Conservation (phyloP, 768 basidiomycete species). For the Naganishia onofrii region DNA sequence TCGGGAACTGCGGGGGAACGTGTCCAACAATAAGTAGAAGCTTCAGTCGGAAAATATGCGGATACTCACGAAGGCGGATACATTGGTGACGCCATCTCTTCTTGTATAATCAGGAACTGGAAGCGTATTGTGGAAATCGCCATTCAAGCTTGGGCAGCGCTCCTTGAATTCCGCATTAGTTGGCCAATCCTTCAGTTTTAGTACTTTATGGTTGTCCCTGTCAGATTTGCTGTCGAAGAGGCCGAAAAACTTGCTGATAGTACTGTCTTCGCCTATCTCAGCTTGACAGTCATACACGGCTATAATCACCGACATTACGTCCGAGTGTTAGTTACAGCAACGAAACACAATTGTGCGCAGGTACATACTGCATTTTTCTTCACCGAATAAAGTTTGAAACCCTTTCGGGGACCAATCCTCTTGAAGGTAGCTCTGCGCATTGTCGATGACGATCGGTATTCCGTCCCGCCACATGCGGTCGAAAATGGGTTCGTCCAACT, state of each 20-base stretch:
- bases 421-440: slow-evolving; percentile 62
- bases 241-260: slow-evolving; percentile 74
- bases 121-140: slow-evolving; percentile 77
- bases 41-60: slow-evolving; percentile 60
- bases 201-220: slow-evolving; percentile 55
- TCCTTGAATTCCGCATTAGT: slow-evolving; percentile 77
- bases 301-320: slow-evolving; percentile 51
- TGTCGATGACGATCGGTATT: slow-evolving; percentile 73
- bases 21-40: slow-evolving; percentile 60
- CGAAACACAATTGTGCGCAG: no score
- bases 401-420: slow-evolving; percentile 78
- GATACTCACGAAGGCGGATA: slow-evolving; percentile 73
- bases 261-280: slow-evolving; percentile 63
- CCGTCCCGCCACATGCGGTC: slow-evolving; percentile 69
- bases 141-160: slow-evolving; percentile 77
- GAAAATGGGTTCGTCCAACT: slow-evolving; percentile 64
- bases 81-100: slow-evolving; percentile 80
- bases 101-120: slow-evolving; percentile 88
- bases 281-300: slow-evolving; percentile 79
- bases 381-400: slow-evolving; percentile 55
- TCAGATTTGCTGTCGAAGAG: slow-evolving; percentile 68
- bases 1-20: slow-evolving; percentile 31
- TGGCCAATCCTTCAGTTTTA: slow-evolving; percentile 95
- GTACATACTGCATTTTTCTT: slow-evolving; percentile 42
- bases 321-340: not conserved